A percentile compares a stretch with the other conserved stretches of the same genome.
These are phyloP conservation scores for Miscanthus sacchariflorus DNA, from an alignment of 202 grass and related monocot genomes.

Conservation along the genomic window DNA sequence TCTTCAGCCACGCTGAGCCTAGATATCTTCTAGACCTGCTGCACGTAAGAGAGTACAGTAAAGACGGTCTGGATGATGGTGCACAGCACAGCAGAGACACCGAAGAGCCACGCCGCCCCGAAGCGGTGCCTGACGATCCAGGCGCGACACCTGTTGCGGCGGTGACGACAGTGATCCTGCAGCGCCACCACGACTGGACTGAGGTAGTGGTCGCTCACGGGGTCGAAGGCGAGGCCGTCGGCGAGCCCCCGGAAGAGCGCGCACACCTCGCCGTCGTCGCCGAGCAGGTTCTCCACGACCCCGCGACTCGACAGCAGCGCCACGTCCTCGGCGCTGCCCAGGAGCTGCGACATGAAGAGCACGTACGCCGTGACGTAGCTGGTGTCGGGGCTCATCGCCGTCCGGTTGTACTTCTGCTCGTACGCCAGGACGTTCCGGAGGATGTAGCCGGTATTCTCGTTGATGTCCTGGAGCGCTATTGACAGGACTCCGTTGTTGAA, in stretches of 20 bases:
- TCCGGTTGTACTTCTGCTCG: not conserved
- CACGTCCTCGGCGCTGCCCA: conserved; percentile 41
- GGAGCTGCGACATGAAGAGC: conserved; percentile 51
- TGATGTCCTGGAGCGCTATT: not conserved
- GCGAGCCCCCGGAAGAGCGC: conserved; percentile 15
- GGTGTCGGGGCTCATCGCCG: not conserved
- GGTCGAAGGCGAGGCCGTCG: conserved; percentile 35
- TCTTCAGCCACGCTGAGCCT: too few species aligned
- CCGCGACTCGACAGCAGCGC: conserved; percentile 19
- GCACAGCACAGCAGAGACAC: not conserved
- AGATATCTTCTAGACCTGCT: too few species aligned
- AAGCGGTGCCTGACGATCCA: not conserved
- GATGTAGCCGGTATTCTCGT: not conserved
- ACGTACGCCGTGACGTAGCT: conserved; percentile 37
- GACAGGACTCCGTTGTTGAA: not conserved
- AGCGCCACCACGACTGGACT: not conserved
- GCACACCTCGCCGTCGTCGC: conserved; percentile 35
- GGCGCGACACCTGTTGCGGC: not conserved
- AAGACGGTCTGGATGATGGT: not conserved
- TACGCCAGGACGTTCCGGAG: conserved; percentile 9
- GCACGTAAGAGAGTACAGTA: not conserved
- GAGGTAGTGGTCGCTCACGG: conserved; percentile 8
- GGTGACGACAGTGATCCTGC: not conserved
- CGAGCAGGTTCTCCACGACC: conserved; percentile 33
- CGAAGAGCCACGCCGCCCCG: conserved; percentile 3